Percentiles rank a stretch among this genome's conserved stretches.
Evolutionary conservation across 176 grass and related monocot species (phyloP).

Genomic region (Rhipidocladum racemiflorum): DNA sequence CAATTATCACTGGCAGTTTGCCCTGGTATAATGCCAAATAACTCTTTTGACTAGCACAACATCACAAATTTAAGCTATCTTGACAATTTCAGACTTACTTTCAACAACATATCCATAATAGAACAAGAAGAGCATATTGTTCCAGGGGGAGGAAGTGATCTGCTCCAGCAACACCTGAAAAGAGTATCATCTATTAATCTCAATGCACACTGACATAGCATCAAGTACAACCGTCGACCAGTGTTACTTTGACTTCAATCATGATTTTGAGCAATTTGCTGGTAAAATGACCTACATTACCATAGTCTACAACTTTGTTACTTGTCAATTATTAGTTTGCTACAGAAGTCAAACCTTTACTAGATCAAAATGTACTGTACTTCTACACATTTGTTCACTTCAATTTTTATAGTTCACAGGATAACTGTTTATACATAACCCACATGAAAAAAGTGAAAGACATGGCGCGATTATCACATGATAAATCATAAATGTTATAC

Average conservation of each 20-base stretch:
- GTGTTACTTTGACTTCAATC: neutral
- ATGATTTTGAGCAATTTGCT: neutral
- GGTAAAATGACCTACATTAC: neutral
- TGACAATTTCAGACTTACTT: slow-evolving; percentile 60
- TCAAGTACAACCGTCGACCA: neutral
- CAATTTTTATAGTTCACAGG: neutral
- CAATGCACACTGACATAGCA: neutral
- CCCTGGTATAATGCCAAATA: neutral
- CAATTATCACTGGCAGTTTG: neutral
- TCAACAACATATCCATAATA: slow-evolving; percentile 91
- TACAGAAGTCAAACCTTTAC: neutral
- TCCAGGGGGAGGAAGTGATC: slow-evolving; percentile 75
- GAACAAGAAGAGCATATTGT: slow-evolving; percentile 76
- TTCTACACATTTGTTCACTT: neutral
- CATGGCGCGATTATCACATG: neutral
- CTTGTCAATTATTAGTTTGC: neutral
- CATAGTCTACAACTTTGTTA: neutral
- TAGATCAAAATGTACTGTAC: neutral
- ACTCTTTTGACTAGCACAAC: neutral
- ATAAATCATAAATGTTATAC: slow-evolving; percentile 29
- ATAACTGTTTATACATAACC: slow-evolving; percentile 8
- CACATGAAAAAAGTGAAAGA: neutral
- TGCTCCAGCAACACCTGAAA: slow-evolving; percentile 84
- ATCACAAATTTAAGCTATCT: neutral
- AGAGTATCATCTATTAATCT: slow-evolving; percentile 17